phyloP scores from a whole-genome alignment of 768 basidiomycete species.

The Boletus vinaceobasis region DNA sequence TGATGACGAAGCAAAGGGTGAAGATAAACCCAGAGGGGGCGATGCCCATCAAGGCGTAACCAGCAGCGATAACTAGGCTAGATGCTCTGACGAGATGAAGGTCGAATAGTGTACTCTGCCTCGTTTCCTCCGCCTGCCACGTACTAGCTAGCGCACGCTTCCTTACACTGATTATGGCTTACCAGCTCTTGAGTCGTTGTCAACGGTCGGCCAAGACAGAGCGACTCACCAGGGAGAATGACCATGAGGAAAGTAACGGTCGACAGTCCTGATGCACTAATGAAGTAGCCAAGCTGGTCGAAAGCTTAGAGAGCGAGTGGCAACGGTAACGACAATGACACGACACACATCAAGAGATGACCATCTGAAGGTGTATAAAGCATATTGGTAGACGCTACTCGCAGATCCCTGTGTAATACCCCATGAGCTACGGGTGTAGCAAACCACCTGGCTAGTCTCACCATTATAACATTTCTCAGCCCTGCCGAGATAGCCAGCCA shows the following conservation, averaged over 20 bases:
- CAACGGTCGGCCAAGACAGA: neutral
- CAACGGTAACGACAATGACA: neutral
- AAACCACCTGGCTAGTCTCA: neutral
- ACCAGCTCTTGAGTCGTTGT: neutral
- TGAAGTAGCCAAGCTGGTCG: slow-evolving; percentile 1
- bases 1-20: neutral
- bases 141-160: neutral
- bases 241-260: neutral
- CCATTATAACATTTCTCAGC: neutral
- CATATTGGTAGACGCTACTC: slow-evolving; percentile 4
- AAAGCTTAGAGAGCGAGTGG: neutral
- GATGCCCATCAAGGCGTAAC: slow-evolving; percentile 1
- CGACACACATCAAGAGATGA: neutral
- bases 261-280: slow-evolving; percentile 1
- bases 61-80: neutral
- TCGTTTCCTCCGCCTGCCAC: neutral
- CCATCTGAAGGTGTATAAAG: neutral
- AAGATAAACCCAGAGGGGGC: neutral
- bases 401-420: neutral
- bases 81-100: neutral
- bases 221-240: neutral
- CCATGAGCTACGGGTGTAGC: neutral
- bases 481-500: slow-evolving; percentile 1
- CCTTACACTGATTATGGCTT: neutral
- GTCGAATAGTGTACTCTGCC: neutral